Conservation (phyloP, 2,329 filamentous ascomycete genomes). For the Diaporthe batatas region DNA sequence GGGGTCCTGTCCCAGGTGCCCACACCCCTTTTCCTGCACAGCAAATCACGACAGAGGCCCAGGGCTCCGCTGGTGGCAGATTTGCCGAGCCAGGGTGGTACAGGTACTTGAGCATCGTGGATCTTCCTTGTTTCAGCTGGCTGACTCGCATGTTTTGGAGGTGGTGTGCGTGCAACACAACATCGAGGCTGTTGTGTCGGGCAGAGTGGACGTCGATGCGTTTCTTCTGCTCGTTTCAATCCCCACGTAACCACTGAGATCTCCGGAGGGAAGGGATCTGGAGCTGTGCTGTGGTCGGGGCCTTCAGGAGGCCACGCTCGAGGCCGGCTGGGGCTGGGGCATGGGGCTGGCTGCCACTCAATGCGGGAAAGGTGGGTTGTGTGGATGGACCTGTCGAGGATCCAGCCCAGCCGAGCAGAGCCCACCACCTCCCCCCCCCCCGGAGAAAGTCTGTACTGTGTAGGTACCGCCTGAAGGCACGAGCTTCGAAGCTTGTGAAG, state of each 20-base stretch:
- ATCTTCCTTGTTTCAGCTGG: conserved; percentile 43
- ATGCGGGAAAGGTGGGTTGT: conserved; percentile 31
- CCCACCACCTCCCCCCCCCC: conserved; percentile 11
- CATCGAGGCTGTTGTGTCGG: conserved; percentile 29
- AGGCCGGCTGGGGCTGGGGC: conserved; percentile 16
- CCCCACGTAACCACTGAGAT: conserved; percentile 16
- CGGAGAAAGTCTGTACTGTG: conserved; percentile 8
- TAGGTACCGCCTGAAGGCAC: conserved; percentile 30
- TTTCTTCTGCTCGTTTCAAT: conserved; percentile 28
- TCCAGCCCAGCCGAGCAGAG: conserved; percentile 27
- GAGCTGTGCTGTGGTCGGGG: not conserved
- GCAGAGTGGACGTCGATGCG: conserved; percentile 24
- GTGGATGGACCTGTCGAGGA: conserved; percentile 17
- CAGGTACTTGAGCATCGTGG: conserved; percentile 39
- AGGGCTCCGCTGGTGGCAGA: conserved; percentile 32
- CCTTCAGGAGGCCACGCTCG: conserved; percentile 3
- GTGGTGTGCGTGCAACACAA: conserved; percentile 36
- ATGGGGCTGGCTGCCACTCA: conserved; percentile 33
- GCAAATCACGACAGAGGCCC: conserved; percentile 37
- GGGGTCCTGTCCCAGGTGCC: conserved; percentile 36
- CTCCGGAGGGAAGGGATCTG: conserved; percentile 7
- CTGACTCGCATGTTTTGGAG: conserved; percentile 43
- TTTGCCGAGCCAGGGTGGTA: conserved; percentile 38
- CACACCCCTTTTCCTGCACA: conserved; percentile 31
- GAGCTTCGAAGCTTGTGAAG: conserved; percentile 37